Evolutionary conservation across 1,284 basidiomycete species (phyloP).

Genomic region (Neolentinus lepideus): DNA sequence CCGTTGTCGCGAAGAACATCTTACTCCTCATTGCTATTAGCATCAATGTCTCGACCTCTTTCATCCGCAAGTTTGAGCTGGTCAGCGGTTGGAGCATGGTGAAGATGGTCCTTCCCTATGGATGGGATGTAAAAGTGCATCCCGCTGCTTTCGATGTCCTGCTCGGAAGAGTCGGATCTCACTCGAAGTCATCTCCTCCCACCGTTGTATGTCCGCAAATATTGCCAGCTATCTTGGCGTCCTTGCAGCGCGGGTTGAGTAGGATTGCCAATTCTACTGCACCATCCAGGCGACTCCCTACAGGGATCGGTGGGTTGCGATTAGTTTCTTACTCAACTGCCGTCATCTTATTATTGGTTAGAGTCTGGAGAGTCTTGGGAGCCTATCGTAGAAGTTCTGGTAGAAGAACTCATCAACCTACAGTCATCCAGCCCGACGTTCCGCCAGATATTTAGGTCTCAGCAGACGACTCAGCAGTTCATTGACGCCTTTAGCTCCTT

Average conservation of each 20-base stretch:
- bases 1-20: conserved; percentile 50
- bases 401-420: conserved; percentile 60
- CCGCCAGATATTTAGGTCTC: conserved; percentile 63
- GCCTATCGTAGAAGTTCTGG: conserved; percentile 46
- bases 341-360: not conserved
- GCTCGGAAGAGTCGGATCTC: conserved; percentile 23
- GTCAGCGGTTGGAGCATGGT: conserved; percentile 70
- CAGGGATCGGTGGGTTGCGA: not conserved
- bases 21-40: conserved; percentile 54
- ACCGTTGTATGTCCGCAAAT: conserved; percentile 56
- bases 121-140: conserved; percentile 63
- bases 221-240: conserved; percentile 58
- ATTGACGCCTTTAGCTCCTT: conserved; percentile 57
- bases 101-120: conserved; percentile 53
- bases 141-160: conserved; percentile 58
- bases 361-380: conserved; percentile 29
- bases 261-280: conserved; percentile 16
- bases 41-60: conserved; percentile 45
- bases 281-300: not conserved
- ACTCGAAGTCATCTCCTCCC: conserved; percentile 11
- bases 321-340: not conserved
- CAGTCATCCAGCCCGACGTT: conserved; percentile 57
- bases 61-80: conserved; percentile 68
- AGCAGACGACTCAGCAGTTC: conserved; percentile 57
- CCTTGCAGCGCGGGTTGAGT: conserved; percentile 38